Conservation (phyloP, 495 filamentous ascomycete genomes). For the Aspergillus incahuasiensis region DNA sequence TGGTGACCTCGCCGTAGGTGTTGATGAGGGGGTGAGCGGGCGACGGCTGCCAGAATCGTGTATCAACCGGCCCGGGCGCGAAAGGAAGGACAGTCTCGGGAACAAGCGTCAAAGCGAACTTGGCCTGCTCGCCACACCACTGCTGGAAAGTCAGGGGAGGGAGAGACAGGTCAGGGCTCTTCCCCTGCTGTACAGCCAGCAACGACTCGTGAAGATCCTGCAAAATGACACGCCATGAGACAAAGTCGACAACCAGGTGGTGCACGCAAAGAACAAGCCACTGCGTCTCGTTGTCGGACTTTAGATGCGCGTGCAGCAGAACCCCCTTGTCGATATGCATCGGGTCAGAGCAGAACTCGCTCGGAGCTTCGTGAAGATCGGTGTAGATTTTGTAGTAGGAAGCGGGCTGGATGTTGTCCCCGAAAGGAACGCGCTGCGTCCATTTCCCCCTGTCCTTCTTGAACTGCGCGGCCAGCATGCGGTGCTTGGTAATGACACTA, state of each 20-base stretch:
- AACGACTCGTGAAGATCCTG: conserved; percentile 4
- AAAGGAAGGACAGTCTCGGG: neutral
- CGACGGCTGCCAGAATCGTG: conserved; percentile 1
- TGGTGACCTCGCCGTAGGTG: neutral
- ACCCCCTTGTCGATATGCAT: conserved; percentile 2
- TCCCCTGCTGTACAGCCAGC: neutral
- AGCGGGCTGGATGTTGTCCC: neutral
- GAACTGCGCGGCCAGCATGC: neutral
- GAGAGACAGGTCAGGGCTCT: neutral
- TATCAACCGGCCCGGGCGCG: neutral
- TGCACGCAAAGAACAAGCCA: conserved; percentile 6
- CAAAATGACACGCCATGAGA: conserved; percentile 6
- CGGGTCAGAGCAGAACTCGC: conserved; percentile 3
- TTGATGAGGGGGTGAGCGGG: neutral
- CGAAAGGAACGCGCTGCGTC: neutral
- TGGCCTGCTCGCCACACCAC: conserved; percentile 2
- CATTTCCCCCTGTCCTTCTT: neutral
- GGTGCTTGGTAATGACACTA: neutral
- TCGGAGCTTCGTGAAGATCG: neutral
- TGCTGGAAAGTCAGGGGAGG: conserved; percentile 6
- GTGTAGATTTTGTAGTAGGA: neutral
- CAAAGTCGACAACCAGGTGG: conserved; percentile 6
- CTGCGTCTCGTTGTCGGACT: neutral
- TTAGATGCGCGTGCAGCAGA: conserved; percentile 3
- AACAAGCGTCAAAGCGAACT: conserved; percentile 1